Base-by-base conservation (phyloP, 345 rosid genomes). In the Garcia nutans region DNA sequence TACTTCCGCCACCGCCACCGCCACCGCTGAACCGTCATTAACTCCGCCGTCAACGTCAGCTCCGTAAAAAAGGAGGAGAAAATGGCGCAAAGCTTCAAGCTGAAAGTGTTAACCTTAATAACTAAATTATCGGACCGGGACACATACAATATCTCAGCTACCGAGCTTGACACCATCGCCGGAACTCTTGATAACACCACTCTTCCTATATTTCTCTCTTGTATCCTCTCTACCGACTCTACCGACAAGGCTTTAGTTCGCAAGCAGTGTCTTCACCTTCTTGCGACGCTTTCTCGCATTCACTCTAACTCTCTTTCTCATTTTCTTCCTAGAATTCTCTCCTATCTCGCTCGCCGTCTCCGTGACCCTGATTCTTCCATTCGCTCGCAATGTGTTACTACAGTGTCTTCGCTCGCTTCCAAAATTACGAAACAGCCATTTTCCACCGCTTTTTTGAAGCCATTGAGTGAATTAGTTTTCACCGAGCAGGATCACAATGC, bases 91-190 rank as follows among this genome's bases (percentile, higher is more conserved):
- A 81, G 78, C 72, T 54, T 88, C 31, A 93, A 86, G 76, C 90
- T 84, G 19, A 88, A 84, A 61, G 82, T 93, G 60, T 84, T 86
- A 23, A 78, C 80, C 19, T 79, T 91, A 61, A 80, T 91, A 58
- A 83, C 87, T 5, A 95, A 95, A 87, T 94, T 95, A 44, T 87
- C 94, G 8, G 96, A 95, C 87, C 82, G 96, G 26, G 99, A 95
- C 79, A 95, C 98, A 31, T 86, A 85, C 85, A 69, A 93, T 62
- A 73, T 82, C 69, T 96, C 98, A 2, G 87, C 90, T 31, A 69
- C 88, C 0, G 97, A 95, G 88, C 93, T 95, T 10, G 90, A 90
- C 17, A 84, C 89, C 65, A 79, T 95, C 22, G 94, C 93, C 54
- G 81, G 80, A 68, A 77, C 83, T 5, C 87, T 93, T 19, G 97